A percentile compares a stretch with the other conserved stretches of the same genome.
phyloP scores from a whole-genome alignment of 2,329 filamentous ascomycete genomes.

The Diplocarpon mali region DNA sequence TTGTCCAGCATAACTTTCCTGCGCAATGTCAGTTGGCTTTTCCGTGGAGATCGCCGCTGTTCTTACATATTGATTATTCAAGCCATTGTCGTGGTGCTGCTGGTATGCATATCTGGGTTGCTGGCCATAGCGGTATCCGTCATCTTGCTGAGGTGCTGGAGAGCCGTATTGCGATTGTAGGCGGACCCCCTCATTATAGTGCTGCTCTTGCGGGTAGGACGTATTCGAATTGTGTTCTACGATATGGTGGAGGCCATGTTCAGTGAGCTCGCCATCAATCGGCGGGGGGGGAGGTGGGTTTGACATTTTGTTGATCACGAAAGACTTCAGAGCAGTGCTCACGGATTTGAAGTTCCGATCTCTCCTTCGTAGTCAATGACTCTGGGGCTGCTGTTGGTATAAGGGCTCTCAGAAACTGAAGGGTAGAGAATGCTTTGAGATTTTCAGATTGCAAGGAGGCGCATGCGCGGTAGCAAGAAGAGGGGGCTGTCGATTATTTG shows the following conservation, averaged over 20 bases:
- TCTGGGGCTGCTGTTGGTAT: constrained; percentile 1
- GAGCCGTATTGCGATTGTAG: constrained; percentile 22
- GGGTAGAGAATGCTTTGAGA: background rate
- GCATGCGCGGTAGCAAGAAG: background rate
- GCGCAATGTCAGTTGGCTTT: constrained; percentile 10
- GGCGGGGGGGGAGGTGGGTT: constrained; percentile 31
- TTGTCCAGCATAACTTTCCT: constrained; percentile 16
- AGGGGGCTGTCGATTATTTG: background rate
- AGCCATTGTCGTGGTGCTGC: constrained; percentile 20
- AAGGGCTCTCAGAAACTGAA: background rate
- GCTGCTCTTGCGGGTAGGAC: constrained; percentile 20
- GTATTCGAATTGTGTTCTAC: constrained; percentile 33
- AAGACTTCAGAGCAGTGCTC: background rate
- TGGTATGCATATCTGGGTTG: constrained; percentile 21
- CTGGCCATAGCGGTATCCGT: constrained; percentile 15
- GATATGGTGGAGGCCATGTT: constrained; percentile 34
- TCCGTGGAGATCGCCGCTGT: background rate
- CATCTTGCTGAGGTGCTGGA: constrained; percentile 15
- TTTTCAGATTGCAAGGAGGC: background rate
- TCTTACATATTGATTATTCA: constrained; percentile 23
- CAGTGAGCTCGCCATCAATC: constrained; percentile 29
- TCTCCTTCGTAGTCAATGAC: background rate
- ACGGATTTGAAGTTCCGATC: constrained; percentile 1
- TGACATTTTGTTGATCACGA: constrained; percentile 14
- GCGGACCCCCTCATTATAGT: constrained; percentile 19